These are phyloP conservation scores for Ophiostoma sp. DNA, from an alignment of 2,329 filamentous ascomycete species.

Conservation along the genomic window DNA sequence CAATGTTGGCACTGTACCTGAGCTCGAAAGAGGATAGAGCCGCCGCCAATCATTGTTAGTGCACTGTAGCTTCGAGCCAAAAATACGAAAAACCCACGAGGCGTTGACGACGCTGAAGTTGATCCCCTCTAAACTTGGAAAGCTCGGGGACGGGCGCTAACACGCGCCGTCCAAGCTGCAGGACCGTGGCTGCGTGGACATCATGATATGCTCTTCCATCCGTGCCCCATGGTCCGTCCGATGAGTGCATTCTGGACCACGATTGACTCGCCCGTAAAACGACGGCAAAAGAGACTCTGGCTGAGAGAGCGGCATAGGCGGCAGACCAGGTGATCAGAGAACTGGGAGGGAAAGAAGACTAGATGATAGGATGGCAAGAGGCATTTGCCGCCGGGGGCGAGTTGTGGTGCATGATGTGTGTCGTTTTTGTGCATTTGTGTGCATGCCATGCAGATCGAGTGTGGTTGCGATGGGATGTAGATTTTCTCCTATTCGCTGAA, in stretches of 20 bases:
- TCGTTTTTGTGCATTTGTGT: neutral
- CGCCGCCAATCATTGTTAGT: conserved; percentile 5
- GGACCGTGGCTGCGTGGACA: neutral
- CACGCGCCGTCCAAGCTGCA: neutral
- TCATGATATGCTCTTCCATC: neutral
- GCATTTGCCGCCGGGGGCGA: conserved; percentile 16
- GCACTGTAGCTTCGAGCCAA: neutral
- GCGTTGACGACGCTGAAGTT: neutral
- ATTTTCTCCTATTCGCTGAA: conserved; percentile 12
- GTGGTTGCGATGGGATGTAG: conserved; percentile 4
- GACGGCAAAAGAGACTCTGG: neutral
- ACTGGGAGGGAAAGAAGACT: neutral
- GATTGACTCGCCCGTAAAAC: neutral
- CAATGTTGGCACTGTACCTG: neutral
- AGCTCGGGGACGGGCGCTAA: neutral
- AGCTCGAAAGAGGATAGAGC: neutral
- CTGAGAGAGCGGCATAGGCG: neutral
- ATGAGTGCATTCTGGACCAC: conserved; percentile 1
- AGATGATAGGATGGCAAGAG: neutral
- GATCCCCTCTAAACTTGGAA: neutral
- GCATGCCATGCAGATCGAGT: conserved; percentile 6
- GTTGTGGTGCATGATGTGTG: neutral
- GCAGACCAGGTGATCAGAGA: neutral
- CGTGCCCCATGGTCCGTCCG: neutral
- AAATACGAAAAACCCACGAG: neutral